A percentile compares a stretch with the other conserved stretches of the same genome.
Conservation (phyloP, 2,329 filamentous ascomycete genomes). For the Exophiala bonariae region DNA sequence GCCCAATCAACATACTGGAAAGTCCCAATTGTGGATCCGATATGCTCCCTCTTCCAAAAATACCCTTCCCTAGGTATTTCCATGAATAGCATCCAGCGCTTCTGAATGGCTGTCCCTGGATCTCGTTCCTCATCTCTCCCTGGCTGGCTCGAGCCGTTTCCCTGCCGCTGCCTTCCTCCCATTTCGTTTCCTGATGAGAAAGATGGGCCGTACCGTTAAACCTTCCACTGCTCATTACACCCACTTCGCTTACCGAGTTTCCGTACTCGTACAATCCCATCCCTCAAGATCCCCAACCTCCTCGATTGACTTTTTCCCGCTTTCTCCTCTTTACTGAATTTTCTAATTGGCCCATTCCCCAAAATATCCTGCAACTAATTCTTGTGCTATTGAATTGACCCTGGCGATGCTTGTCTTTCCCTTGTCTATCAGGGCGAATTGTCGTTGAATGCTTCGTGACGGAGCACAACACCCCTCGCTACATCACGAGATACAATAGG, state of each 20-base stretch:
- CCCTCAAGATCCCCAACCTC: conserved; percentile 18
- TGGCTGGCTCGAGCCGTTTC: conserved; percentile 20
- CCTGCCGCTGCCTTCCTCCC: conserved; percentile 11
- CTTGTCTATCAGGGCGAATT: too few species aligned
- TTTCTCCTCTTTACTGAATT: conserved; percentile 6
- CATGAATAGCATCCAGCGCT: conserved; percentile 22
- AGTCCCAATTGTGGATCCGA: too few species aligned
- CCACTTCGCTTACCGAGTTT: neutral
- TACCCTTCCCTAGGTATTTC: conserved; percentile 11
- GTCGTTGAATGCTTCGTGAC: neutral
- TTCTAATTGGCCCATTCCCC: conserved; percentile 9
- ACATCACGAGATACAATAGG: conserved; percentile 10
- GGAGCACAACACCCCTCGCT: conserved; percentile 6
- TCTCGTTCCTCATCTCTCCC: neutral
- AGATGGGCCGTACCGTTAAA: conserved; percentile 10
- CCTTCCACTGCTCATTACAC: conserved; percentile 2
- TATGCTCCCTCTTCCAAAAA: conserved; percentile 21
- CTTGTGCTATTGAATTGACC: neutral
- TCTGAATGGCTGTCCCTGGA: conserved; percentile 11
- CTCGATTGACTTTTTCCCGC: neutral
- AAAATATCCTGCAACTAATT: conserved; percentile 1
- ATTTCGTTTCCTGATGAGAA: conserved; percentile 11
- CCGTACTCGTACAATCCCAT: too few species aligned
- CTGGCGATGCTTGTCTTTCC: too few species aligned
- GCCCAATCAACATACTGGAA: too few species aligned